Evolutionary conservation across 2,329 filamentous ascomycete species (phyloP).

Genomic region (Epicoccum sorghinum): DNA sequence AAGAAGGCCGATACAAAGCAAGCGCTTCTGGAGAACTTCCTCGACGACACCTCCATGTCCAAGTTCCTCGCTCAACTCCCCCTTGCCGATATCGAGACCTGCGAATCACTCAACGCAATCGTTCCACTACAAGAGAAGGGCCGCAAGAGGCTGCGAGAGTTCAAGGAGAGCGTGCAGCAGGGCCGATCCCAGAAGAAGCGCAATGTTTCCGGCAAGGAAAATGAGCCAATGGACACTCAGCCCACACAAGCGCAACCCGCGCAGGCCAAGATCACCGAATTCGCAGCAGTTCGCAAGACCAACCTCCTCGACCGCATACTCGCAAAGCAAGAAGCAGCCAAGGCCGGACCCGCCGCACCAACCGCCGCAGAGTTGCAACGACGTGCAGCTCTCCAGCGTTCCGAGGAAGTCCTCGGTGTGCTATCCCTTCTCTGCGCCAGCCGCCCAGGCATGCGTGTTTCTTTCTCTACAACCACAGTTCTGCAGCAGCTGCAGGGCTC

Average conservation of each 20-base stretch:
- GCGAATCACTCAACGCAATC: conserved; percentile 59
- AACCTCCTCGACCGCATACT: conserved; percentile 58
- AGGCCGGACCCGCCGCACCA: conserved; percentile 47
- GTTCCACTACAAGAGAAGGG: conserved; percentile 68
- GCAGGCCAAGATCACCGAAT: conserved; percentile 47
- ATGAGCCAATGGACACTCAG: conserved; percentile 24
- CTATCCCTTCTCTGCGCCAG: conserved; percentile 51
- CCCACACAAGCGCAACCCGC: conserved; percentile 23
- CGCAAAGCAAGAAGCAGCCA: conserved; percentile 54
- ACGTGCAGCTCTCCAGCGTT: conserved; percentile 54
- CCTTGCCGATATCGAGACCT: conserved; percentile 59
- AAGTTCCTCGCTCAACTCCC: conserved; percentile 65
- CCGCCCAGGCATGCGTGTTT: conserved; percentile 45
- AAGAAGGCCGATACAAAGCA: conserved; percentile 44
- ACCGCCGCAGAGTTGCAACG: conserved; percentile 53
- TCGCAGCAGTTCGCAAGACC: conserved; percentile 49
- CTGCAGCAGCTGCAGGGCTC: conserved; percentile 53
- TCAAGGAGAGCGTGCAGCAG: conserved; percentile 65
- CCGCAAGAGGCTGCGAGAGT: conserved; percentile 70
- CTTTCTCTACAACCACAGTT: conserved; percentile 52
- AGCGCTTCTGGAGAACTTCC: conserved; percentile 56
- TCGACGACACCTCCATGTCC: conserved; percentile 42
- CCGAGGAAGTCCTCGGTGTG: conserved; percentile 53
- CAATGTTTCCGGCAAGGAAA: conserved; percentile 39
- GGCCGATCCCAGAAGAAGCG: conserved; percentile 41